phyloP scores from a whole-genome alignment of 495 filamentous ascomycete species.

The Penicillium arizonense region DNA sequence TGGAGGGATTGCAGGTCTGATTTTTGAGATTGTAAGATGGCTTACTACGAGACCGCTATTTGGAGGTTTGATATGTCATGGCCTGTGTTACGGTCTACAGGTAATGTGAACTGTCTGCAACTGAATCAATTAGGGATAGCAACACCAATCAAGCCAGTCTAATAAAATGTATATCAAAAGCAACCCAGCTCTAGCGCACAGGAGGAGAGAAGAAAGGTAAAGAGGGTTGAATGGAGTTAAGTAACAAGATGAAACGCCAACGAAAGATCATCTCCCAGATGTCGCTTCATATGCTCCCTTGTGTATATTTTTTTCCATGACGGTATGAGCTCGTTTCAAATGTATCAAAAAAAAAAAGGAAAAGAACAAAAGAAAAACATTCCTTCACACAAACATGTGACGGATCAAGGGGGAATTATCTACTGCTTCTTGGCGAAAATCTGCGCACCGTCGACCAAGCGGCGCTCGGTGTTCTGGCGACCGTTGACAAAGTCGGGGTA shows the following conservation, averaged over 20 bases:
- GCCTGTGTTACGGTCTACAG: neutral
- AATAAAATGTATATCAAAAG: constrained; percentile 23
- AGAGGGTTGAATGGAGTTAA: constrained; percentile 16
- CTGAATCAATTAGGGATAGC: constrained; percentile 14
- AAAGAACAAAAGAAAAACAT: neutral
- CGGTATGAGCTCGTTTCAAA: constrained; percentile 25
- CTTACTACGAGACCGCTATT: too few species aligned
- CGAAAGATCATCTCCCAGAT: constrained; percentile 31
- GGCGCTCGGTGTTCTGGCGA: constrained; percentile 82
- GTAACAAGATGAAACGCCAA: constrained; percentile 34
- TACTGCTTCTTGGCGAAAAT: constrained; percentile 54
- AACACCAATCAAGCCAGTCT: constrained; percentile 21
- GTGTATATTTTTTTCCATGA: constrained; percentile 24
- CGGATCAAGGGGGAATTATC: constrained; percentile 19
- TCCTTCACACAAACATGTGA: constrained; percentile 2
- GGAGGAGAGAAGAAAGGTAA: constrained; percentile 16
- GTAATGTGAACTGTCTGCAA: constrained; percentile 1
- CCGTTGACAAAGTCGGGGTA: constrained; percentile 98
- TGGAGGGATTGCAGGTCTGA: too few species aligned
- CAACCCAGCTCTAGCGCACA: constrained; percentile 18
- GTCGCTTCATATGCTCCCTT: constrained; percentile 32
- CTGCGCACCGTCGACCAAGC: constrained; percentile 77
- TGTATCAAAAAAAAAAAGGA: constrained; percentile 20
- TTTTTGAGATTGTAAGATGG: too few species aligned
- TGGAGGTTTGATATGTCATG: too few species aligned